Percentiles rank a stretch among this genome's conserved stretches.
Conservation (phyloP, 2,329 filamentous ascomycete genomes). For the Fusarium incarnatum region DNA sequence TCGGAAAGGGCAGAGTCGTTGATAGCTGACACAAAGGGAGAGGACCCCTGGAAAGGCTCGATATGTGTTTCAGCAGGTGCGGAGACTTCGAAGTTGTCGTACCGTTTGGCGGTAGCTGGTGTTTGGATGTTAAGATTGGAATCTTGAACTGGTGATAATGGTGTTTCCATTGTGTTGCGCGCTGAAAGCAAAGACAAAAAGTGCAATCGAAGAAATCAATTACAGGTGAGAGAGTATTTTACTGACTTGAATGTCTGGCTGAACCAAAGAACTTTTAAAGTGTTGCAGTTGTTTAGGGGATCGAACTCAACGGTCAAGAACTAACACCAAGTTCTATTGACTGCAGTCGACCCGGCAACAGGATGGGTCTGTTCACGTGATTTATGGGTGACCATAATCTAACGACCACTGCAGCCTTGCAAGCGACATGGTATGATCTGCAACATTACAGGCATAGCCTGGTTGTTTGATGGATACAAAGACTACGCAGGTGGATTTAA, state of each 20-base stretch:
- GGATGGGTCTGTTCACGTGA: slow-evolving; percentile 18
- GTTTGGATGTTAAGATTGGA: slow-evolving; percentile 46
- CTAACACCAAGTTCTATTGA: slow-evolving; percentile 32
- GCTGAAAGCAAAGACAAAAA: slow-evolving; percentile 34
- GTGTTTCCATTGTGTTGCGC: slow-evolving; percentile 44
- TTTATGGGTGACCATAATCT: background rate
- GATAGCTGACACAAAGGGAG: slow-evolving; percentile 47
- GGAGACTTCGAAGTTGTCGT: slow-evolving; percentile 44
- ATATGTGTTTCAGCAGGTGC: slow-evolving; percentile 22
- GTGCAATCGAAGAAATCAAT: slow-evolving; percentile 22
- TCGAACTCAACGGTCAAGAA: slow-evolving; percentile 23
- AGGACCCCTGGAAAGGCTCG: slow-evolving; percentile 39
- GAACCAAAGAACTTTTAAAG: slow-evolving; percentile 18
- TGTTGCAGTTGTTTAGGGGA: slow-evolving; percentile 30
- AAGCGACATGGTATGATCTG: slow-evolving; percentile 7
- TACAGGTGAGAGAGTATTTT: background rate
- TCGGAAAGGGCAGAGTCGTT: slow-evolving; percentile 50
- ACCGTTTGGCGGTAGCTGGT: slow-evolving; percentile 33
- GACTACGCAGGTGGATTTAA: background rate
- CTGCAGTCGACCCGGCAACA: slow-evolving; percentile 40
- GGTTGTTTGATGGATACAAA: background rate
- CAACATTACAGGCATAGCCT: background rate
- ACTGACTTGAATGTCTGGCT: slow-evolving; percentile 12
- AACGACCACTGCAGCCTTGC: slow-evolving; percentile 1
- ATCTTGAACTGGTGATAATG: slow-evolving; percentile 43